Evolutionary conservation across 208 protist genomes (phyloP).

Genomic region (Lotmaria passim): DNA sequence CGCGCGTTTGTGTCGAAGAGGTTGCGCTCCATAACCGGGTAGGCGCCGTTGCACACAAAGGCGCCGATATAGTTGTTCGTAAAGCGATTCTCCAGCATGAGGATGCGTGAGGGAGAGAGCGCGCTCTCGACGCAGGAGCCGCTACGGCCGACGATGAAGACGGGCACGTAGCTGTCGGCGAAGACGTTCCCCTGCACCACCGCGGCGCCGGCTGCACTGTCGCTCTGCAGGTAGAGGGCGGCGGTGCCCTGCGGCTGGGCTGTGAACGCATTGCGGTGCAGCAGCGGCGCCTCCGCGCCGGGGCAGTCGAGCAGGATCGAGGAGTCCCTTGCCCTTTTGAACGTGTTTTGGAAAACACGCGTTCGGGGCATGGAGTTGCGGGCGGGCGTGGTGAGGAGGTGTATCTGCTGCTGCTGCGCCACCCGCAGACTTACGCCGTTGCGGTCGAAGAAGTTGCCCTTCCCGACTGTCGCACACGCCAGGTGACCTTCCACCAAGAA

Average conservation of each 20-base stretch:
- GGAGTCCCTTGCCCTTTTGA: conserved; percentile 38
- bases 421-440: conserved; percentile 48
- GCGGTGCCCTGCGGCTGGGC: conserved; percentile 41
- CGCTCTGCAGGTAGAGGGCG: conserved; percentile 52
- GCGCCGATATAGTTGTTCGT: conserved; percentile 76
- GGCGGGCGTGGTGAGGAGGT: conserved; percentile 16
- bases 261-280: conserved; percentile 72
- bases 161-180: conserved; percentile 55
- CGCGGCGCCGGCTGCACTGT: conserved; percentile 15
- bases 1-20: conserved; percentile 76
- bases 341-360: conserved; percentile 72
- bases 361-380: conserved; percentile 24
- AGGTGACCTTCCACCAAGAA: conserved; percentile 76
- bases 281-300: conserved; percentile 33
- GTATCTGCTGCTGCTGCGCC: conserved; percentile 30
- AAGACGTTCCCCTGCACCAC: conserved; percentile 67
- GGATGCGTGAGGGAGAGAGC: conserved; percentile 10
- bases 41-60: conserved; percentile 65
- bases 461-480: conserved; percentile 61
- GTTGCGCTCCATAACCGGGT: conserved; percentile 61
- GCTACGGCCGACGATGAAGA: conserved; percentile 46
- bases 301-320: conserved; percentile 48
- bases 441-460: conserved; percentile 71
- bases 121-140: conserved; percentile 13
- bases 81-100: conserved; percentile 67